Conservation (phyloP, 2,329 filamentous ascomycete genomes). For the Aspergillus floridensis region DNA sequence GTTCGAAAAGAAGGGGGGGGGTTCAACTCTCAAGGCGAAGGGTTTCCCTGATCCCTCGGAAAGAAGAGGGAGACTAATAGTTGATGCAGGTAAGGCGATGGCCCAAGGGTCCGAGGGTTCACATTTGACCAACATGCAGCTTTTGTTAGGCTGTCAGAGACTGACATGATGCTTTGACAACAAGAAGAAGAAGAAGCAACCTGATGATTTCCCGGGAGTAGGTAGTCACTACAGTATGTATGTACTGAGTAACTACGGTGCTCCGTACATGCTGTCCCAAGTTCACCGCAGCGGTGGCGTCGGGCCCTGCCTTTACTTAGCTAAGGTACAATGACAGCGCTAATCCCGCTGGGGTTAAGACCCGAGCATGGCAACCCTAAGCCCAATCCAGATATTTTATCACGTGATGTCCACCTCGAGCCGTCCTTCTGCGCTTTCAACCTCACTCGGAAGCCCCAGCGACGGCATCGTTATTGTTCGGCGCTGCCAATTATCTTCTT, state of each 20-base stretch:
- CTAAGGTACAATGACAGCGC: neutral
- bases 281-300: too few relatives aligned
- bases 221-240: too few relatives aligned
- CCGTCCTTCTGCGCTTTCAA: conserved; percentile 17
- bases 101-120: neutral
- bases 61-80: neutral
- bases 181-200: neutral
- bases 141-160: conserved; percentile 4
- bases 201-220: neutral
- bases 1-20: conserved; percentile 3
- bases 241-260: too few relatives aligned
- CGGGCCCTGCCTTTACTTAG: neutral
- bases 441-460: conserved; percentile 21
- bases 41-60: conserved; percentile 9
- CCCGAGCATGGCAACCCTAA: conserved; percentile 14
- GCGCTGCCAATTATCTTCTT: conserved; percentile 30
- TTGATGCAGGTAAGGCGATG: conserved; percentile 3
- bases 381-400: neutral
- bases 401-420: conserved; percentile 17
- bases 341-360: neutral
- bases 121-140: conserved; percentile 9
- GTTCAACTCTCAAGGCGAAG: neutral
- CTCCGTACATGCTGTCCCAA: too few relatives aligned
- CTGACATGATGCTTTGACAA: conserved; percentile 6
- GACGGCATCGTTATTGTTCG: conserved; percentile 31